Conservation (phyloP, 768 basidiomycete species). For the Pisolithus albus region DNA sequence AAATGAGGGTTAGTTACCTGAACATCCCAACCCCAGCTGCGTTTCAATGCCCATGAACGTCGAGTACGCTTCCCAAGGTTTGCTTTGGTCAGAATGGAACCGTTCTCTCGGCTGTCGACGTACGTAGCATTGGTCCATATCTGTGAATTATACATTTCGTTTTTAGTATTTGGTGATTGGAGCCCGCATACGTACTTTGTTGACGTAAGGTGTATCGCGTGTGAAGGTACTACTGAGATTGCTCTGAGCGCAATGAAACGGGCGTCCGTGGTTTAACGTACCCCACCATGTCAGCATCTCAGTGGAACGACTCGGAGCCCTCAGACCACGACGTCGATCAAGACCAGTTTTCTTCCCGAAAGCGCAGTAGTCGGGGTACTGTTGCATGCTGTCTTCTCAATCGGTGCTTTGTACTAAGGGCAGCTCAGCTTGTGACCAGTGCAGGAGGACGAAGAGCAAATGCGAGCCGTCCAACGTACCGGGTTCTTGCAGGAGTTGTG, state of each 20-base stretch:
- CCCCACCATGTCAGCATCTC: slow-evolving; percentile 21
- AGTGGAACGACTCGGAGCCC: slow-evolving; percentile 54
- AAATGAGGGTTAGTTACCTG: slow-evolving; percentile 39
- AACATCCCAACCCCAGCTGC: background rate
- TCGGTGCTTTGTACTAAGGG: slow-evolving; percentile 9
- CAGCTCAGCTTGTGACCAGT: slow-evolving; percentile 72
- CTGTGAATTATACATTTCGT: background rate
- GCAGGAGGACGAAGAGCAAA: slow-evolving; percentile 83
- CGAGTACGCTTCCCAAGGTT: background rate
- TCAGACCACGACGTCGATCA: slow-evolving; percentile 50
- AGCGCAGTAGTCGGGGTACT: slow-evolving; percentile 60
- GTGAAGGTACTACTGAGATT: slow-evolving; percentile 11
- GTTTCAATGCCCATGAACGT: background rate
- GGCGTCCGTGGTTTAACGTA: too few species aligned
- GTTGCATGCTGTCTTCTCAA: slow-evolving; percentile 1
- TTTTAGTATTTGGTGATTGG: too few species aligned
- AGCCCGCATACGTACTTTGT: too few species aligned
- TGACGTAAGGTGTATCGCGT: slow-evolving; percentile 5
- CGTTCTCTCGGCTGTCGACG: background rate
- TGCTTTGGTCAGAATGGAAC: background rate
- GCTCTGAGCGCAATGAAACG: too few species aligned
- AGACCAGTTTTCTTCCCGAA: slow-evolving; percentile 40
- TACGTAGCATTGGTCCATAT: background rate
- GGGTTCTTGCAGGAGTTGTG: slow-evolving; percentile 57
- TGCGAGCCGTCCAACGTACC: slow-evolving; percentile 56